These are phyloP conservation scores for Talaromyces trachyspermus DNA, from an alignment of 495 filamentous ascomycete species.

Conservation along the genomic window DNA sequence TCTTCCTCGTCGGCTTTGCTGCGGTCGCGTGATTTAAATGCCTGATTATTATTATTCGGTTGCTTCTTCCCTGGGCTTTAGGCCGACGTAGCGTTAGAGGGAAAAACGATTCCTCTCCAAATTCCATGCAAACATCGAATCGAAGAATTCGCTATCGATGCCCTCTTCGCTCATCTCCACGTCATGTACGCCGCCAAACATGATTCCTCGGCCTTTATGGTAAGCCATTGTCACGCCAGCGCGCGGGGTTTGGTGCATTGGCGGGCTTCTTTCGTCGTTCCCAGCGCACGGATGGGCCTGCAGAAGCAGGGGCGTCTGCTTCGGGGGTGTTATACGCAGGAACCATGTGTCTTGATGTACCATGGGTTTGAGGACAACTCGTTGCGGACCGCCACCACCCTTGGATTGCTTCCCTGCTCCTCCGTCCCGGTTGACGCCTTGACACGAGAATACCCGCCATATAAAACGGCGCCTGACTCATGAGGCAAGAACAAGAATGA, in stretches of 20 bases:
- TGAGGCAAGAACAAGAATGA: constrained; percentile 88
- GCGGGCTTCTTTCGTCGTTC: constrained; percentile 87
- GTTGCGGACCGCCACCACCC: constrained; percentile 46
- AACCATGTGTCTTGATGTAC: constrained; percentile 95
- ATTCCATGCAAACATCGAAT: constrained; percentile 82
- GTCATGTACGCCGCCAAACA: constrained; percentile 93
- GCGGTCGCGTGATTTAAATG: constrained; percentile 55
- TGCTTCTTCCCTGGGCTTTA: constrained; percentile 51
- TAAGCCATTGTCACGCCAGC: constrained; percentile 87
- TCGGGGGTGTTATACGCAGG: constrained; percentile 70
- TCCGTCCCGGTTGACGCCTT: constrained; percentile 50
- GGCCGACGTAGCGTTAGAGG: constrained; percentile 69
- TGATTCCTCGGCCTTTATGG: constrained; percentile 85
- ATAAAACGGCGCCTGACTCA: constrained; percentile 79
- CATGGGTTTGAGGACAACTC: constrained; percentile 70
- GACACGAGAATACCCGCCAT: constrained; percentile 87
- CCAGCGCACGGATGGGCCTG: constrained; percentile 72
- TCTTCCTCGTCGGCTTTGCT: constrained; percentile 86
- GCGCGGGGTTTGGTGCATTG: constrained; percentile 75
- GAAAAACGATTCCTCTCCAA: constrained; percentile 94
- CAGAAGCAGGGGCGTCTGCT: constrained; percentile 49
- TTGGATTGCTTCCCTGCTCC: constrained; percentile 48
- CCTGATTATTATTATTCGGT: constrained; percentile 44
- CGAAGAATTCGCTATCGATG: constrained; percentile 94
- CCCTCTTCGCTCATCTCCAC: constrained; percentile 90